Evolutionary conservation across 345 rosid genomes (phyloP), one percentile per base, ranked within the genome.

Genomic region (Aquilaria sinensis): DNA sequence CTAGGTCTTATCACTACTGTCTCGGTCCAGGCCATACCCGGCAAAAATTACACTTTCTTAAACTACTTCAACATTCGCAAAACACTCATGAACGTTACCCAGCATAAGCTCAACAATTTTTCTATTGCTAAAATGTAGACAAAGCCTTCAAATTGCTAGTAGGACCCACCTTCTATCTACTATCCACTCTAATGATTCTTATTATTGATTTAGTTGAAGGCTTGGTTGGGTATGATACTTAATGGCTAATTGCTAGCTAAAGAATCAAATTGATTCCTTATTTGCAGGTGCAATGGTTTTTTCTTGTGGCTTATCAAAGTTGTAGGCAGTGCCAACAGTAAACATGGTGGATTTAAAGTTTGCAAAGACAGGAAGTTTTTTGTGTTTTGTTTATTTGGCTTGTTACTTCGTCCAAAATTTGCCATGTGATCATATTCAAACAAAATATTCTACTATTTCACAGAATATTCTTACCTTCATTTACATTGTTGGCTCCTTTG

Each of bases 121-220:
- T 93, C 97, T 0, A 96, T 90, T 0, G 97, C 95, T 10, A 93
- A 77, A 97, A 90, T 43, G 79, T 90, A 4, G 98, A 97, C 3
- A 93, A 93, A 66, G 98, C 98, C 6, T 93, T 93, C 10, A 97
- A 97, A 12, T 74, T 93, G 57, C 86, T 93, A 2, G 97, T 97
- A 41, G 98, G 98, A 29, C 73, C 90, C 5, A 90, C 98, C 57
- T 90, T 92, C 0, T 97, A 93, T 51, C 87, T 86, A 11, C 33
- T 90, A 6, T 77, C 97, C 0, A 85, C 97, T 12, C 69, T 83
- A 0, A 53, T 84, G 10, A 77, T 92, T 58, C 82, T 92, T 32
- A 87, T 92, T 23, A 89, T 89, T 2, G 98, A 97, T 2, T 78
- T 87, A 1, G 14, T 85, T n/a, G 95, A 93, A 76, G 98, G 98